Conservation (phyloP, 148 eudicot species). For the Amaranthus hypochondriacus region DNA sequence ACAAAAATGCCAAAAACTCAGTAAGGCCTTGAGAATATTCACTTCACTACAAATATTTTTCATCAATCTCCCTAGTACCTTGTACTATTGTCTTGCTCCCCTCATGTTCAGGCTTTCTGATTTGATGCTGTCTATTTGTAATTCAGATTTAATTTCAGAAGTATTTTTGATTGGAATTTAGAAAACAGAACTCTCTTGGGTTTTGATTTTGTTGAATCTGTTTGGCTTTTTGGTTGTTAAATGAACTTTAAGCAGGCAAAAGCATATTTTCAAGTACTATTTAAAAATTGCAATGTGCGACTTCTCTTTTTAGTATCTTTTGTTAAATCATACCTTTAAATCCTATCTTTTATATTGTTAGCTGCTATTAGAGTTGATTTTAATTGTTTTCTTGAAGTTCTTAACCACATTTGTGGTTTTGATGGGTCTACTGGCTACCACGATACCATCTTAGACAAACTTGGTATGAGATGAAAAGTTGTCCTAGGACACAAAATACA, state of each 20-base stretch:
- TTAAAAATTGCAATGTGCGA: too few relatives aligned
- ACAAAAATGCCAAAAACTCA: constrained; percentile 46
- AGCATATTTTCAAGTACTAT: background rate
- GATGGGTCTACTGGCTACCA: too few relatives aligned
- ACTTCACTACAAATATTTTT: background rate
- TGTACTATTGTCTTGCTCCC: background rate
- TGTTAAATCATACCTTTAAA: too few relatives aligned
- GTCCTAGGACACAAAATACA: background rate
- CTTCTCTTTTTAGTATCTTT: too few relatives aligned
- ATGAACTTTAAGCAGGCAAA: constrained; percentile 3
- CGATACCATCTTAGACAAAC: too few relatives aligned
- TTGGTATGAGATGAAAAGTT: background rate
- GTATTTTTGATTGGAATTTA: background rate
- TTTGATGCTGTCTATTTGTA: background rate
- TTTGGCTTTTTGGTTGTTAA: background rate
- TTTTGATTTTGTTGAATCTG: background rate
- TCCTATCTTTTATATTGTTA: too few relatives aligned
- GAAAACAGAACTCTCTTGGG: background rate
- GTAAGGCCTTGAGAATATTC: constrained; percentile 37
- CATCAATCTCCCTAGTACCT: background rate
- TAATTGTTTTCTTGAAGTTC: too few relatives aligned
- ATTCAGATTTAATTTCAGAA: background rate
- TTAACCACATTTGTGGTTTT: background rate
- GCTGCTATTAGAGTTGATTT: too few relatives aligned
- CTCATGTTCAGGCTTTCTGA: background rate